Base-by-base conservation (phyloP, 2,329 filamentous ascomycete genomes). In the Periglandula ipomoeae region DNA sequence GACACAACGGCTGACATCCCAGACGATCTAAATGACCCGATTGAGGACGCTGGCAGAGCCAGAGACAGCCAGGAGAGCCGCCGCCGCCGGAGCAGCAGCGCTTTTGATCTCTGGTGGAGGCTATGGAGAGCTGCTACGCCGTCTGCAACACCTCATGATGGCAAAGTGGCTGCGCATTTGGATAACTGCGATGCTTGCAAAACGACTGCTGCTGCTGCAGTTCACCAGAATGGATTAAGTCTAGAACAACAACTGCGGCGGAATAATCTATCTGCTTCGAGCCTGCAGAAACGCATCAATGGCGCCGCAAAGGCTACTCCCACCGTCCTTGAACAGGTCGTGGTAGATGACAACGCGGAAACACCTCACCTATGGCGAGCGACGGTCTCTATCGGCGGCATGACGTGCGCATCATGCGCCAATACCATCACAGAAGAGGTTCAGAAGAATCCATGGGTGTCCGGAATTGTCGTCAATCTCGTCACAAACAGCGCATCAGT, bases 401-500 rank as follows among this genome's bases (percentile, higher is more conserved):
- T 89, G 84, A 87, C 81, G 4, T 89, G 85, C 60, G 79, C 81
- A 13, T 75, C 82, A 11, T 89, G 85, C 58, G 74, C 74, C 47
- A 82, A 82, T 58, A 71, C 73, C 35, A 78, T 89, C 55, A 81
- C 76, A 11, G 67, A 74, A 6, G 76, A 78, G 53, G 63, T 89
- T 34, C 67, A 76, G 42, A 76, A 79, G 52, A 55, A 59, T 20
- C 70, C 76, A 5, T 84, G 76, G 70, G 69, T 88, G 23, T 69
- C 72, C 44, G 74, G 76, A 5, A 71, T 78, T 37, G 69, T 69
- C 1, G 77, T 89, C 56, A 85, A 81, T 55, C 70, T 89, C 9
- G 72, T 88, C 42, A 76, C 77, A 20, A 83, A 87, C 64, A 86
- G 79, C 55, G 85, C 81, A 5, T 74, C 70, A 0, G 69, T 88